These are phyloP conservation scores for Tarenaya hassleriana DNA, from an alignment of 345 rosid genomes.

Conservation along the genomic window DNA sequence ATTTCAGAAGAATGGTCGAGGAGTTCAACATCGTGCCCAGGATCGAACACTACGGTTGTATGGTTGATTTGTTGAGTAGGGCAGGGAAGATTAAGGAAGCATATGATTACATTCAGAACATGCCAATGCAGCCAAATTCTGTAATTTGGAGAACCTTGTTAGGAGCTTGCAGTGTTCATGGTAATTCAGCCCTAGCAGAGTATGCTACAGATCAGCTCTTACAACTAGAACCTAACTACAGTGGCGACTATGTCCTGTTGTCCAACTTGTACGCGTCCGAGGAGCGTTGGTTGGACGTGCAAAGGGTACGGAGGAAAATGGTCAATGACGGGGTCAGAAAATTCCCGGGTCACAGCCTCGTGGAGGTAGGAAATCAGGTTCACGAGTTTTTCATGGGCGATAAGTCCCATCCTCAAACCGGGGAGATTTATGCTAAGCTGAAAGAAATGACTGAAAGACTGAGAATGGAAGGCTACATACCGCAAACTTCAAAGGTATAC, in stretches of 20 bases:
- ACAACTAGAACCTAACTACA: conserved; percentile 57
- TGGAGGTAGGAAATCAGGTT: conserved; percentile 61
- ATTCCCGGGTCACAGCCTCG: conserved; percentile 63
- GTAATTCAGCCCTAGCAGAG: conserved; percentile 57
- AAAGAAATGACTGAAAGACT: conserved; percentile 47
- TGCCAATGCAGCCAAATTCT: conserved; percentile 65
- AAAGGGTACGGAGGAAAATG: conserved; percentile 61
- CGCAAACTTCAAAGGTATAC: conserved; percentile 48
- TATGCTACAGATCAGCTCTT: conserved; percentile 42
- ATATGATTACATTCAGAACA: conserved; percentile 37
- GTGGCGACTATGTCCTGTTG: conserved; percentile 77
- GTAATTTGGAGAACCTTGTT: conserved; percentile 78
- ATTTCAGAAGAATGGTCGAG: conserved; percentile 57
- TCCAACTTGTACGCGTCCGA: conserved; percentile 79
- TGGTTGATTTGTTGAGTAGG: conserved; percentile 82
- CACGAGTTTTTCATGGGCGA: conserved; percentile 69
- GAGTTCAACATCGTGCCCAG: conserved; percentile 56
- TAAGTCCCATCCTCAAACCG: conserved; percentile 51
- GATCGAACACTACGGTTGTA: conserved; percentile 82
- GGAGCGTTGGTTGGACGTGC: conserved; percentile 67
- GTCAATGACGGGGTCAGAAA: conserved; percentile 50
- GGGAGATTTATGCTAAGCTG: conserved; percentile 46
- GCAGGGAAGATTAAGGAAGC: conserved; percentile 73
- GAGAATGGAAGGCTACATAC: conserved; percentile 56
- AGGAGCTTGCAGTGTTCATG: conserved; percentile 62